Evolutionary conservation across 345 rosid species (phyloP).

Genomic region (Acer yangbiense): DNA sequence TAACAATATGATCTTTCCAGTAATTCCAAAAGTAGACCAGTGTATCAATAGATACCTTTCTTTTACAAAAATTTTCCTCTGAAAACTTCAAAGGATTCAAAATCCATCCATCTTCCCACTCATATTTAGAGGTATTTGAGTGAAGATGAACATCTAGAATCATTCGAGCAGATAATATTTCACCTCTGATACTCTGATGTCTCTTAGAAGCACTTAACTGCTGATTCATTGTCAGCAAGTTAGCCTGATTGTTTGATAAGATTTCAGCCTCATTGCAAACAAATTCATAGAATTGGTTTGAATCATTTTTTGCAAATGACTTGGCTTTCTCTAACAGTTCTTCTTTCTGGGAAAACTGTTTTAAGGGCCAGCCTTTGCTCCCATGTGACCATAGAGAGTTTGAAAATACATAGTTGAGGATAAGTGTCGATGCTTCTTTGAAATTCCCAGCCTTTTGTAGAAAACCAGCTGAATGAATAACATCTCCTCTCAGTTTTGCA

Average conservation of each 20-base stretch:
- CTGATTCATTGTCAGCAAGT: conserved; percentile 29
- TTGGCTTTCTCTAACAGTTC: conserved; percentile 40
- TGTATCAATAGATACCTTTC: conserved; percentile 33
- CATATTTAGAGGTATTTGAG: conserved; percentile 20
- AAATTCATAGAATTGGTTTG: conserved; percentile 30
- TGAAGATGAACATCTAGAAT: conserved; percentile 43
- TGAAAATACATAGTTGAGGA: conserved; percentile 36
- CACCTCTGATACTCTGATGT: conserved; percentile 34
- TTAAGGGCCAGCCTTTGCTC: conserved; percentile 51
- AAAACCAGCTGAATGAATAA: conserved; percentile 33
- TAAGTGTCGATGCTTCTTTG: conserved; percentile 33
- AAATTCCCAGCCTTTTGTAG: conserved; percentile 31
- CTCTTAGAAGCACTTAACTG: conserved; percentile 30
- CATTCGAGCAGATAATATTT: conserved; percentile 36
- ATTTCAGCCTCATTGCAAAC: conserved; percentile 36
- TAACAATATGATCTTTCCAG: conserved; percentile 43
- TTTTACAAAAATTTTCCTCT: conserved; percentile 5
- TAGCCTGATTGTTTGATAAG: conserved; percentile 17
- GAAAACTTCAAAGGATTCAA: conserved; percentile 17
- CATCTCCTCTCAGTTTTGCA: conserved; percentile 38
- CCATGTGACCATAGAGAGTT: conserved; percentile 47
- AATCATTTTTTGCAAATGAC: conserved; percentile 27
- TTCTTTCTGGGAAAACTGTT: conserved; percentile 33
- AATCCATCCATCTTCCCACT: conserved; percentile 30
- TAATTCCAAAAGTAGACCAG: conserved; percentile 49